Evolutionary conservation across 306 rosid species (phyloP), one percentile per base, ranked within the genome.

Genomic region (Fragaria nilgerrensis): DNA sequence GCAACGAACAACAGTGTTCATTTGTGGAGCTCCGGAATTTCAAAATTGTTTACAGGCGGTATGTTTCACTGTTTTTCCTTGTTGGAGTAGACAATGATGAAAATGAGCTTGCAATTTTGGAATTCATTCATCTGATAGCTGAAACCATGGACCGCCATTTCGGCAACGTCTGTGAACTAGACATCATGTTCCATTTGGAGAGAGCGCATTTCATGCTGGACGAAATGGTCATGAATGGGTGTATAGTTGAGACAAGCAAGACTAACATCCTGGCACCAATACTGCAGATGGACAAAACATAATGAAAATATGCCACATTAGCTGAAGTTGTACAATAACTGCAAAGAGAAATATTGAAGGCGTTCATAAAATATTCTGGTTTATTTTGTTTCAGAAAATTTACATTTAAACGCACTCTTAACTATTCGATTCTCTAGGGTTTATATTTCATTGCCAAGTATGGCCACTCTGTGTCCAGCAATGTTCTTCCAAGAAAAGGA

Each of bases 121-220:
- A 95, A 78, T 92, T 95, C 84, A 95, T 95, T 66, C 97, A 92
- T 86, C 91, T 92, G 53, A 78, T 95, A 64, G 98, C 92, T 17
- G 99, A 92, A 87, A 95, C 97, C 73, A 95, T 95, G 99, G 99
- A 92, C 76, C 89, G 96, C 19, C 99, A 95, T 74, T 95, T 95
- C 6, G 97, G 99, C 88, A 90, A 95, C 75, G 97, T 92, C 89
- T 95, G 99, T 79, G 97, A 95, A 87, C 96, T 95, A 52, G 99
- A 95, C 81, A 95, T 95, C 78, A 95, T 95, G 99, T 95, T 95
- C 82, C 99, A 95, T 85, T 80, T 95, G 75, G 97, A 95, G 85
- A 95, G 92, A 64, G 96, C 96, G 16, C 97, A 95, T 86, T 95
- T 92, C 92, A 90, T 92, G 97, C 84, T 95, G 85, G 99, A 95